Conservation (phyloP, 441 rosid species). For the Populus tomentosa region DNA sequence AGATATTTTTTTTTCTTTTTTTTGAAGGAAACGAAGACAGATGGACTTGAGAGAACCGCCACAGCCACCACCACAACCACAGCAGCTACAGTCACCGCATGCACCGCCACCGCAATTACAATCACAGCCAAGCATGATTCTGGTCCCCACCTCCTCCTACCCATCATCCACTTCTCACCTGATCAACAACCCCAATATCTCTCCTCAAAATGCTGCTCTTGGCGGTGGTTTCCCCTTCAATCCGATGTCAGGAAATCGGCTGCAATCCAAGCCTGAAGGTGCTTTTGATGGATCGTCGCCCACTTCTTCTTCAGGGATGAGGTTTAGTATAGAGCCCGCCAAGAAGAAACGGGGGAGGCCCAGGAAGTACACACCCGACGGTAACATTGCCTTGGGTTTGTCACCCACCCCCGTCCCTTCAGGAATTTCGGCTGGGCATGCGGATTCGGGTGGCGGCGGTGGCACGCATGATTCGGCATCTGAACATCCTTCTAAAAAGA, state of each 20-base stretch:
- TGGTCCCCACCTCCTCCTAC: slow-evolving; percentile 28
- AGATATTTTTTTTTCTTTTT: too few relatives aligned
- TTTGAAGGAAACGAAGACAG: neutral
- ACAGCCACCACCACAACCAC: slow-evolving; percentile 21
- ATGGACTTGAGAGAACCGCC: slow-evolving; percentile 73
- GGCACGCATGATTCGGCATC: slow-evolving; percentile 32
- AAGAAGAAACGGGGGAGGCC: slow-evolving; percentile 95
- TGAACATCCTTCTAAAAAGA: slow-evolving; percentile 53
- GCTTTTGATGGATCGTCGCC: slow-evolving; percentile 69
- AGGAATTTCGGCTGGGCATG: slow-evolving; percentile 36
- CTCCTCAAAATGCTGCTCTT: slow-evolving; percentile 19
- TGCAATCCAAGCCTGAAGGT: slow-evolving; percentile 31
- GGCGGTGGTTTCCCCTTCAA: slow-evolving; percentile 30
- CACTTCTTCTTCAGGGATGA: slow-evolving; percentile 33
- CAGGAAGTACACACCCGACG: slow-evolving; percentile 81
- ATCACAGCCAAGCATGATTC: slow-evolving; percentile 6
- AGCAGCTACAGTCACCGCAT: slow-evolving; percentile 34
- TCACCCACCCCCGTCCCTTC: slow-evolving; percentile 60
- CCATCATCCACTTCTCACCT: neutral
- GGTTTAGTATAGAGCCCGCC: slow-evolving; percentile 59
- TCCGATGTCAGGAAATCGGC: slow-evolving; percentile 27
- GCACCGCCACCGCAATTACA: slow-evolving; percentile 24
- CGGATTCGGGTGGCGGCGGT: slow-evolving; percentile 47
- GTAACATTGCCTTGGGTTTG: slow-evolving; percentile 78
- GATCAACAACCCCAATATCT: slow-evolving; percentile 32